Percentiles rank a stretch among this genome's conserved stretches.
Conservation (phyloP, 1,284 basidiomycete species). For the Puccinia coronata region DNA sequence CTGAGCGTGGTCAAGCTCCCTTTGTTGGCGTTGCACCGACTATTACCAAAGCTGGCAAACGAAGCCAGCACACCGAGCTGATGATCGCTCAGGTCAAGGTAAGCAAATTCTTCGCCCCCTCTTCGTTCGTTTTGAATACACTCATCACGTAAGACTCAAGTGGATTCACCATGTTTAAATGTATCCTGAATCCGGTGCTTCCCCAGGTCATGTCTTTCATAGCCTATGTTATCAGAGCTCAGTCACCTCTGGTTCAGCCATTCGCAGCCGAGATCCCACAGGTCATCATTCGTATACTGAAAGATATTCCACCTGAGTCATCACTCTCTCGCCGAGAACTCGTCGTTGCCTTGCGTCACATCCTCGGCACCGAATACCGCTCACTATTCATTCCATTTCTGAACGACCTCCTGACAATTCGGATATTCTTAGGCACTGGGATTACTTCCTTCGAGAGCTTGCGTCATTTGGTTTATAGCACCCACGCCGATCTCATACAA, state of each 20-base stretch:
- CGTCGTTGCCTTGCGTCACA: slow-evolving; percentile 87
- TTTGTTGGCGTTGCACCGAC: slow-evolving; percentile 79
- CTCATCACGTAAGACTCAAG: not conserved
- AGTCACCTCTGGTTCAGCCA: slow-evolving; percentile 70
- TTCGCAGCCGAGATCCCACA: slow-evolving; percentile 81
- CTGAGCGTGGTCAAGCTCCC: slow-evolving; percentile 69
- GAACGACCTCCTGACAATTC: slow-evolving; percentile 87
- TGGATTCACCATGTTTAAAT: not conserved
- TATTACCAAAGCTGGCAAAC: slow-evolving; percentile 71
- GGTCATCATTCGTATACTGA: slow-evolving; percentile 79
- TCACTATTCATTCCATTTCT: slow-evolving; percentile 79
- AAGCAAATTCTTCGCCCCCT: slow-evolving; percentile 39
- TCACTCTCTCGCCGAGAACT: slow-evolving; percentile 69
- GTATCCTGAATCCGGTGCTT: not conserved
- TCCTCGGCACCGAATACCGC: slow-evolving; percentile 78
- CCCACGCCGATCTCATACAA: slow-evolving; percentile 90
- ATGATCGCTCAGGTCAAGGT: slow-evolving; percentile 92
- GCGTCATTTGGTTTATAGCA: slow-evolving; percentile 79
- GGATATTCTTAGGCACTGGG: slow-evolving; percentile 83
- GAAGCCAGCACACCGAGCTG: slow-evolving; percentile 80
- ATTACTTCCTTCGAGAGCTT: slow-evolving; percentile 77
- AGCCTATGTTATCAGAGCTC: slow-evolving; percentile 81
- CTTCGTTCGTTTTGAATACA: not conserved
- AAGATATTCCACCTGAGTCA: slow-evolving; percentile 83
- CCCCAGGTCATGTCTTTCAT: slow-evolving; percentile 83